phyloP scores from a whole-genome alignment of 2,329 filamentous ascomycete species.

The Ascochyta clinopodiicola region DNA sequence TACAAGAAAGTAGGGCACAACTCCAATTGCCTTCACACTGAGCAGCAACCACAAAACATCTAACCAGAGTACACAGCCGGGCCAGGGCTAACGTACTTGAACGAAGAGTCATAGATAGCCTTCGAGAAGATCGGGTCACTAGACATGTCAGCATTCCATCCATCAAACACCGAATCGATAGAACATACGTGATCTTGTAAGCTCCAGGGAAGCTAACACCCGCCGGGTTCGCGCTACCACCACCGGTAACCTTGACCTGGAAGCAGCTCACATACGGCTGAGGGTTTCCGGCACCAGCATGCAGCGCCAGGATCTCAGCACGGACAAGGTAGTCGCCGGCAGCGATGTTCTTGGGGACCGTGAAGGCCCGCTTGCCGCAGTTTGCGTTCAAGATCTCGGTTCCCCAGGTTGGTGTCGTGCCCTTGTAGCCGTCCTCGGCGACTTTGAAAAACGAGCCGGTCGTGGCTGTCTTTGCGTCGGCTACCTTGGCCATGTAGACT shows the following conservation, averaged over 20 bases:
- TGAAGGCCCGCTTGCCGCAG: constrained; percentile 47
- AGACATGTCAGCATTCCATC: not conserved
- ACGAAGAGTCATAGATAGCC: constrained; percentile 42
- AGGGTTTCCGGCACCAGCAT: constrained; percentile 39
- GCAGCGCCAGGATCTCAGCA: constrained; percentile 44
- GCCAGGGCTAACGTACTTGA: constrained; percentile 46
- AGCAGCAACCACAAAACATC: not conserved
- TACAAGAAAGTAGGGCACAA: not conserved
- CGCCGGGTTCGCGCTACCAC: constrained; percentile 40
- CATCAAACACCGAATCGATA: not conserved
- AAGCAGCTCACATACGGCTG: constrained; percentile 48
- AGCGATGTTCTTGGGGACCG: constrained; percentile 44
- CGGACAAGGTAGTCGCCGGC: constrained; percentile 44
- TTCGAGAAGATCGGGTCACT: constrained; percentile 44
- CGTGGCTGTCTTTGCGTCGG: constrained; percentile 42
- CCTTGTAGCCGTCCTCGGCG: constrained; percentile 46
- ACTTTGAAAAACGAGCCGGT: constrained; percentile 48
- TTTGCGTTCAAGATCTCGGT: constrained; percentile 50
- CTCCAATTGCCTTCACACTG: not conserved
- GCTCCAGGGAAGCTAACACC: constrained; percentile 46
- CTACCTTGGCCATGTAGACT: constrained; percentile 49
- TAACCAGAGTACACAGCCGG: constrained; percentile 44
- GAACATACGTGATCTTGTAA: constrained; percentile 37
- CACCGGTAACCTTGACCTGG: constrained; percentile 48
- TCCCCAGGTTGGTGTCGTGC: constrained; percentile 45